Conservation (phyloP, 2,329 filamentous ascomycete genomes). For the Mariannaea sp. region DNA sequence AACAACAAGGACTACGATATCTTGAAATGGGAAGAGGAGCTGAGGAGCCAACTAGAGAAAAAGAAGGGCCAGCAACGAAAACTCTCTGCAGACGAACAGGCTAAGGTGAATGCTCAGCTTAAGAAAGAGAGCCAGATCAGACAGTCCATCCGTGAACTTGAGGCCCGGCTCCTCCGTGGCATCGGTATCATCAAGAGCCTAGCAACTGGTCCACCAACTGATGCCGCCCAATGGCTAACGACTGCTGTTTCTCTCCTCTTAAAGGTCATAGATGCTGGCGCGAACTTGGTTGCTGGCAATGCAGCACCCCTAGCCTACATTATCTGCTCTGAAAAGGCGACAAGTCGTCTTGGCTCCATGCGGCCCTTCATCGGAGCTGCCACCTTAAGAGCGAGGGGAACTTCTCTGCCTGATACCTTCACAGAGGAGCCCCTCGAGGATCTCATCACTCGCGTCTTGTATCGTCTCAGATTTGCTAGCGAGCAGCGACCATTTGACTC, state of each 20-base stretch:
- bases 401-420: constrained; percentile 73
- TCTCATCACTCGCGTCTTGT: constrained; percentile 85
- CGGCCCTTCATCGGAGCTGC: constrained; percentile 86
- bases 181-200: constrained; percentile 85
- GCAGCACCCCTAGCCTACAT: constrained; percentile 79
- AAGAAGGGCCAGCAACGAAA: constrained; percentile 94
- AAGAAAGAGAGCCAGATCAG: constrained; percentile 85
- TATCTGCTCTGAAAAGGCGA: constrained; percentile 75
- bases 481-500: constrained; percentile 94
- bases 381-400: constrained; percentile 77
- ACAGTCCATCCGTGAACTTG: constrained; percentile 68
- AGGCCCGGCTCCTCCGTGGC: constrained; percentile 76
- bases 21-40: constrained; percentile 94
- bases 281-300: constrained; percentile 80
- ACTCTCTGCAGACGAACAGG: constrained; percentile 83
- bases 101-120: constrained; percentile 89
- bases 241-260: constrained; percentile 76
- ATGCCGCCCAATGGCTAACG: constrained; percentile 87
- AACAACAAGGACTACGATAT: constrained; percentile 95
- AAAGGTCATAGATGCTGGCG: constrained; percentile 77
- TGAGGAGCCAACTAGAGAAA: constrained; percentile 82
- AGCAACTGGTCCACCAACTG: constrained; percentile 85
- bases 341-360: constrained; percentile 73
- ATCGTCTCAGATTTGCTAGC: constrained; percentile 84
- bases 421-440: constrained; percentile 81